Base-by-base conservation (phyloP, 345 rosid genomes). In the Crucihimalaya himalaica region DNA sequence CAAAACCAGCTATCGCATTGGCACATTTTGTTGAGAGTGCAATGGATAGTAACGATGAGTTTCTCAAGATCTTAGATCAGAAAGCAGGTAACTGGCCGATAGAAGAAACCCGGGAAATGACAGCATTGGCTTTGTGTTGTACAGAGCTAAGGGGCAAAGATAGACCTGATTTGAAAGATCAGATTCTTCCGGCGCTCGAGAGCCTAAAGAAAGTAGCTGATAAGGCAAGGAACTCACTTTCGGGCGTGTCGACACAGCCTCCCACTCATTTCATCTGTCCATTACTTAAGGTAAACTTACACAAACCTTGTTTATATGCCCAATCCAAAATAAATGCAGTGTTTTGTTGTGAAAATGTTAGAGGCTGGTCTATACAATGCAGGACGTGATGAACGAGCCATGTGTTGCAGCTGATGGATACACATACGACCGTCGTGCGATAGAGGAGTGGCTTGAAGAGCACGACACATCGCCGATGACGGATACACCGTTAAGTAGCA, bases 381-480 rank as follows among this genome's bases (percentile, higher is more conserved):
- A 93, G 98, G 96, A 83, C 8, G 81, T 91, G 16, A 94, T 89
- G 96, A 74, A 84, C 11, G 96, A 89, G 16, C 97, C 98, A 4
- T 87, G 88, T 60, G 97, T 94, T 40, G 97, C 98, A 32, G 86
- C 96, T 8, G 97, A 94, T 39, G 98, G 98, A 19, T 91, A 87
- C 79, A 88, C 89, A 2, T 91, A 94, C 2, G 96, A 94, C 47
- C 86, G 88, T 16, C 81, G 63, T 63, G 96, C 93, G 25, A 89
- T 94, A 6, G 86, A 88, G 79, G 84, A 84, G 61, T 94, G 97
- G 98, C 80, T 89, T 31, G 78, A 84, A 75, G 80, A 72, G 19
- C 82, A 85, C 14, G 88, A 89, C 35, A 83, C 79, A 5, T 94
- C 98, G 4, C 97, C 98, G 10, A 80, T 84, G 86, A 88, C 97